Evolutionary conservation across 2,329 filamentous ascomycete genomes (phyloP).

Genomic region (Botrytis aclada): DNA sequence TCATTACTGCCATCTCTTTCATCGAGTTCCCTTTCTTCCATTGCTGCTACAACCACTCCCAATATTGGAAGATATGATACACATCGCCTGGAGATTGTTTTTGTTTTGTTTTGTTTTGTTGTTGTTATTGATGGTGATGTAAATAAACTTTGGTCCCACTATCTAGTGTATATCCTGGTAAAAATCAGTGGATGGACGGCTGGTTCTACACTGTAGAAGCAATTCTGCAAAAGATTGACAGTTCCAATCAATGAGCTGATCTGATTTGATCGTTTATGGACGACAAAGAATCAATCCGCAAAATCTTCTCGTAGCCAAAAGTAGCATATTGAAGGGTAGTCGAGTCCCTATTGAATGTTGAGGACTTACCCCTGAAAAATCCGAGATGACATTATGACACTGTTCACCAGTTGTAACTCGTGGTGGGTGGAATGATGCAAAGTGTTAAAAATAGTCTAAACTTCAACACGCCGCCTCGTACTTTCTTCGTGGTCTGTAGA

Average conservation of each 20-base stretch:
- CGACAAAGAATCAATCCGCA: too few relatives aligned
- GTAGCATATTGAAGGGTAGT: too few relatives aligned
- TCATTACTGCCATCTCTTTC: neutral
- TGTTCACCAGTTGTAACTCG: neutral
- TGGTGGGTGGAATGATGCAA: neutral
- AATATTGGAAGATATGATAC: neutral
- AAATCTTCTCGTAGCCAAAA: too few relatives aligned
- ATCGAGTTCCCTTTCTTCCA: constrained; percentile 6
- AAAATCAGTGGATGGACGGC: neutral
- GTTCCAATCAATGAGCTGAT: neutral
- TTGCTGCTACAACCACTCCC: constrained; percentile 4
- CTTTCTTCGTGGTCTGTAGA: too few relatives aligned
- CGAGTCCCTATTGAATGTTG: too few relatives aligned
- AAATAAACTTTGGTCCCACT: constrained; percentile 7
- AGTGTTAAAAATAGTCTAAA: neutral
- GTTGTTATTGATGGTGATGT: neutral
- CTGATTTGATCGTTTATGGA: too few relatives aligned
- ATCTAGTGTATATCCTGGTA: neutral
- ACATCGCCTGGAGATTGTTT: neutral
- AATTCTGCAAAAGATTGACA: neutral
- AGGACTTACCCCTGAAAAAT: neutral
- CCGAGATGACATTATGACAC: neutral
- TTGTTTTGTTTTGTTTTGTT: neutral
- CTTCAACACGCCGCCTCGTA: neutral
- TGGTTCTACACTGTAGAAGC: neutral